Percentiles rank a stretch among this genome's conserved stretches.
Evolutionary conservation across 345 rosid species (phyloP).

Genomic region (Fremontodendron californicum): DNA sequence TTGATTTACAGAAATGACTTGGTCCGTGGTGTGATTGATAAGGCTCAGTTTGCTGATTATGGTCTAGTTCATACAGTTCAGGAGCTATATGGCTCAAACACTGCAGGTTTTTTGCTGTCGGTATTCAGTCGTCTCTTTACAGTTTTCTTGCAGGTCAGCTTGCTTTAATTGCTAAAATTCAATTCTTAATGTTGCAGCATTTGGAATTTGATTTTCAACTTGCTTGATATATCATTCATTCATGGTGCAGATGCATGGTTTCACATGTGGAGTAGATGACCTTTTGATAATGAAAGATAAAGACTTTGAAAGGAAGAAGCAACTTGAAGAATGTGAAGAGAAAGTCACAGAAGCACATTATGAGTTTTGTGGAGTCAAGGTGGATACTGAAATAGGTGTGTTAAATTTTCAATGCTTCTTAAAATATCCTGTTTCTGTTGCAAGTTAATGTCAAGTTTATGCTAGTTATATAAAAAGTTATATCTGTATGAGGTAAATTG

Average conservation of each 20-base stretch:
- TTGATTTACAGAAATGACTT: slow-evolving; percentile 59
- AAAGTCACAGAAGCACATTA: slow-evolving; percentile 72
- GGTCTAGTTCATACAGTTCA: slow-evolving; percentile 95
- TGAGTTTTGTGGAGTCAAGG: slow-evolving; percentile 55
- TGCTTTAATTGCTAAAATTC: slow-evolving; percentile 9
- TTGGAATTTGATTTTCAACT: slow-evolving; percentile 16
- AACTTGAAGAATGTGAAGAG: slow-evolving; percentile 66
- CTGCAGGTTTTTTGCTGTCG: slow-evolving; percentile 87
- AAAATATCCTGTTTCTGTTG: slow-evolving; percentile 2
- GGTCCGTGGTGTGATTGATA: slow-evolving; percentile 91
- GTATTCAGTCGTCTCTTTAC: slow-evolving; percentile 87
- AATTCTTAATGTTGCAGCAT: not conserved
- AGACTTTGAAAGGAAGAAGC: slow-evolving; percentile 64
- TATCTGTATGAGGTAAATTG: not conserved
- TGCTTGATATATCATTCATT: slow-evolving; percentile 7
- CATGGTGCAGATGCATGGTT: slow-evolving; percentile 82
- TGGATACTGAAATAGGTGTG: slow-evolving; percentile 49
- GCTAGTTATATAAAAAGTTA: not conserved
- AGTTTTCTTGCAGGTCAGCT: slow-evolving; percentile 75
- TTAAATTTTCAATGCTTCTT: not conserved
- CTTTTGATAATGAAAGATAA: slow-evolving; percentile 63
- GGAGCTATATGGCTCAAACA: slow-evolving; percentile 83
- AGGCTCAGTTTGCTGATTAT: slow-evolving; percentile 95
- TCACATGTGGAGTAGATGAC: slow-evolving; percentile 98
- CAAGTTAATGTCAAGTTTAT: not conserved